Evolutionary conservation across 2,329 filamentous ascomycete species (phyloP).

Genomic region (Beauveria sp.): DNA sequence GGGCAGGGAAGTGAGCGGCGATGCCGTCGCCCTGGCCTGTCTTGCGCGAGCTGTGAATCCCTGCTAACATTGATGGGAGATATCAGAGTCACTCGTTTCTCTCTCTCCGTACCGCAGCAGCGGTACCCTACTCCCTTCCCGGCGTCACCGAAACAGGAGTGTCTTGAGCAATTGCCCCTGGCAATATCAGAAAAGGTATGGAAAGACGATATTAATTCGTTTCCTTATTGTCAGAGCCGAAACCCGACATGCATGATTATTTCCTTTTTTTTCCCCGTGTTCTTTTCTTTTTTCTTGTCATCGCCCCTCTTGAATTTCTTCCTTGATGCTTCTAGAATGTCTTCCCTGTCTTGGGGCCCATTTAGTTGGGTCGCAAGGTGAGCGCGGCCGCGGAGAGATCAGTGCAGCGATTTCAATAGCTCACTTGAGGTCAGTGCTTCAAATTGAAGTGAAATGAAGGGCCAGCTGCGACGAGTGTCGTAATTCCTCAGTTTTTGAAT

Average conservation of each 20-base stretch:
- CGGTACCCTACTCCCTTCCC: neutral
- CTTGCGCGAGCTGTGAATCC: too few relatives aligned
- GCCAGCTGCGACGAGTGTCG: neutral
- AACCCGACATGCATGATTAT: neutral
- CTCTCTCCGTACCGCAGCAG: neutral
- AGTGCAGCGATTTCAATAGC: constrained; percentile 1
- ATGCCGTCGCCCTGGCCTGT: neutral
- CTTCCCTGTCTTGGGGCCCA: neutral
- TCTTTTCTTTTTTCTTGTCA: neutral
- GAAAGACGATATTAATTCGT: neutral
- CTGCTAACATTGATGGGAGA: neutral
- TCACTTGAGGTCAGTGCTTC: neutral
- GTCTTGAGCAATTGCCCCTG: neutral
- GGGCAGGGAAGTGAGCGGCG: neutral
- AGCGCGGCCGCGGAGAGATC: neutral
- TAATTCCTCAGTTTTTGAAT: too few relatives aligned
- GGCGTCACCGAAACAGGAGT: neutral
- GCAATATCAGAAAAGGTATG: neutral
- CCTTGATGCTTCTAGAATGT: constrained; percentile 5
- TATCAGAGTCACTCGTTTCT: neutral
- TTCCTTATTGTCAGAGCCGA: neutral
- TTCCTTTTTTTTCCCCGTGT: neutral
- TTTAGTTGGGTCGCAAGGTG: neutral
- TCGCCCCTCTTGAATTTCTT: neutral
- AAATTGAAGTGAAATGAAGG: neutral